Conservation (phyloP, 495 filamentous ascomycete genomes). For the Zalerion maritima region DNA sequence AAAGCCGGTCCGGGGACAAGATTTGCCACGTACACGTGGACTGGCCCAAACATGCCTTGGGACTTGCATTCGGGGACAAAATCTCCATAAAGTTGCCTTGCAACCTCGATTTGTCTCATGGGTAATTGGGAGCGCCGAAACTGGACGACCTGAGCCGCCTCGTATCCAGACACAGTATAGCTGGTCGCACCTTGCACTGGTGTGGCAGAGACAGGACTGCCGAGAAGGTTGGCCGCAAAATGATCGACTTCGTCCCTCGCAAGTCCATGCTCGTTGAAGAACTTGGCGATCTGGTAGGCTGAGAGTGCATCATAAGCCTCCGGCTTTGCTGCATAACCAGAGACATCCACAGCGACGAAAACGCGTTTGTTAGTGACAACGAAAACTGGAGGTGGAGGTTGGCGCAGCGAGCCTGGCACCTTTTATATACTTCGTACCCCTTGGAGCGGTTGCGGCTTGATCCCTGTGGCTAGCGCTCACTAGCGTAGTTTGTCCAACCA, state of each 20-base stretch:
- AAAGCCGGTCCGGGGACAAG: constrained; percentile 5
- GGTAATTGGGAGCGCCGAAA: constrained; percentile 6
- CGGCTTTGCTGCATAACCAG: constrained; percentile 5
- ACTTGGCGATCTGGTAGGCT: constrained; percentile 6
- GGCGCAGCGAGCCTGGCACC: constrained; percentile 2
- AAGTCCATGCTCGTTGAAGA: constrained; percentile 7
- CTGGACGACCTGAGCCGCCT: constrained; percentile 5
- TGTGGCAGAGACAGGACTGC: constrained; percentile 6
- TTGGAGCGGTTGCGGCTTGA: constrained; percentile 5
- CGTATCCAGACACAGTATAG: constrained; percentile 6
- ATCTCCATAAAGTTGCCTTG: constrained; percentile 6
- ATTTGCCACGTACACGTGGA: constrained; percentile 2
- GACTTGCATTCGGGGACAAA: constrained; percentile 4
- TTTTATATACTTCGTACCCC: constrained; percentile 6
- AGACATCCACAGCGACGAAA: constrained; percentile 7
- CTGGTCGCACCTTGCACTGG: constrained; percentile 6
- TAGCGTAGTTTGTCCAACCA: background rate
- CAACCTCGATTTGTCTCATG: constrained; percentile 6
- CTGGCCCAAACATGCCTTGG: constrained; percentile 3
- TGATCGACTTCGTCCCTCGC: constrained; percentile 5
- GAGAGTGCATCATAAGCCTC: constrained; percentile 7
- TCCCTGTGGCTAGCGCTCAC: constrained; percentile 1
- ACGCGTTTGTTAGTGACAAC: constrained; percentile 4
- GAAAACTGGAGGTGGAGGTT: constrained; percentile 5
- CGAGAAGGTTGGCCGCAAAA: constrained; percentile 5